Evolutionary conservation across 352 stramenopile species (phyloP), one percentile per base, ranked within the genome.

Genomic region (Globisporangium abappressorium): DNA sequence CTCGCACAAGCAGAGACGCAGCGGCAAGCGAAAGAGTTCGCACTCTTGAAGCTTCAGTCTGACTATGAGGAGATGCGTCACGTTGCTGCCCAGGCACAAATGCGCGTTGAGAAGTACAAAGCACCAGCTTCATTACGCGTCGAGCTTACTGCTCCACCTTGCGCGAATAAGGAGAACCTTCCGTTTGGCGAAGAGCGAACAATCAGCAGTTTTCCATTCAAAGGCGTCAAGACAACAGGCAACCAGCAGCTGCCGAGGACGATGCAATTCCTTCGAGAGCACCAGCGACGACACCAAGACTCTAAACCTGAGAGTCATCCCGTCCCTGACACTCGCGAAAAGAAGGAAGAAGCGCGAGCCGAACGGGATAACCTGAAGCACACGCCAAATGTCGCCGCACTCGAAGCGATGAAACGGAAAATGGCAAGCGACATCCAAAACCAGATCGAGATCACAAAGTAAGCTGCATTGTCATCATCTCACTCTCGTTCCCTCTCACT

Each of bases 401-500:
- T 90, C 24, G 65, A 76, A 46, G 60, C 46, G 0, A 73, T 89
- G 65, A 84, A 83, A 58, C 62, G 66, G 28, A 64, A 70, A 57
- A 74, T 89, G 55, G 36, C 77, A 28, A 64, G 58, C 15, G 72
- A 80, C 9, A 85, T 90, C 30, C 76, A 79, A 53, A 56, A 73
- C 2, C 80, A 90, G 61, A 76, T 88, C 5, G 70, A 78, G 2
- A 57, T 63, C 26, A 90, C 81, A 1, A 90, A 75, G 81, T 90
- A 74, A 47, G 69, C 59, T 57, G 22, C n/a, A 28, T 59, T 58
- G 18, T 70, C 58, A 5, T 28, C 20, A 36, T 24, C 22, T 49
- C 58, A 0, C 2, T 56, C 28, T 24, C 46, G 22, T 2, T 28
- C 30, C 12, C 30, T 33, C 3, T 49, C 15, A 26, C 33, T 43